Evolutionary conservation across 768 basidiomycete species (phyloP).

Genomic region (Termitomyces sp.): DNA sequence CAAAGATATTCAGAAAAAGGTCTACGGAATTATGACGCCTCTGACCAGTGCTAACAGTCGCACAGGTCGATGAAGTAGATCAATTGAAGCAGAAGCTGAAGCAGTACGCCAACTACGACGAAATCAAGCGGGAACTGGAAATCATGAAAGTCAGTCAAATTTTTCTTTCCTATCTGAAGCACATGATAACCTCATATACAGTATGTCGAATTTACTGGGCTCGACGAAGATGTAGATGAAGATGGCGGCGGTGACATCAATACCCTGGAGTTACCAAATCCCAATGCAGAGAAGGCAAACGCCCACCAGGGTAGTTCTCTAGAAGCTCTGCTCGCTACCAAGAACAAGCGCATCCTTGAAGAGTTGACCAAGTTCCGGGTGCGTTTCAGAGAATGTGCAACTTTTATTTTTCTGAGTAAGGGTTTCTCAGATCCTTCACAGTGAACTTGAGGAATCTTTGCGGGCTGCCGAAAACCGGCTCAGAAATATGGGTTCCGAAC

Average conservation of each 20-base stretch:
- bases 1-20: constrained; percentile 59
- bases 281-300: constrained; percentile 84
- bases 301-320: constrained; percentile 76
- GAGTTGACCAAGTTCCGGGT: constrained; percentile 91
- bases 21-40: constrained; percentile 13
- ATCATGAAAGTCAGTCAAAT: constrained; percentile 86
- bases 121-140: constrained; percentile 95
- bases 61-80: constrained; percentile 63
- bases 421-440: constrained; percentile 64
- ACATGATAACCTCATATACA: constrained; percentile 34
- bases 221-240: constrained; percentile 72
- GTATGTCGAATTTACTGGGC: constrained; percentile 95
- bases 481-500: constrained; percentile 53
- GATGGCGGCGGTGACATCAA: constrained; percentile 37
- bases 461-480: constrained; percentile 56
- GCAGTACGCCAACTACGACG: constrained; percentile 86
- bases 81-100: constrained; percentile 65
- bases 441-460: constrained; percentile 74
- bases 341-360: constrained; percentile 91
- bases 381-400: constrained; percentile 15
- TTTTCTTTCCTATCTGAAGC: neutral
- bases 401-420: neutral
- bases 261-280: constrained; percentile 71
- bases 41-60: neutral
- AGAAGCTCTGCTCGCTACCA: constrained; percentile 85